Base-by-base conservation (phyloP, 108 stramenopile genomes). In the Nannochloropsis oceanica region DNA sequence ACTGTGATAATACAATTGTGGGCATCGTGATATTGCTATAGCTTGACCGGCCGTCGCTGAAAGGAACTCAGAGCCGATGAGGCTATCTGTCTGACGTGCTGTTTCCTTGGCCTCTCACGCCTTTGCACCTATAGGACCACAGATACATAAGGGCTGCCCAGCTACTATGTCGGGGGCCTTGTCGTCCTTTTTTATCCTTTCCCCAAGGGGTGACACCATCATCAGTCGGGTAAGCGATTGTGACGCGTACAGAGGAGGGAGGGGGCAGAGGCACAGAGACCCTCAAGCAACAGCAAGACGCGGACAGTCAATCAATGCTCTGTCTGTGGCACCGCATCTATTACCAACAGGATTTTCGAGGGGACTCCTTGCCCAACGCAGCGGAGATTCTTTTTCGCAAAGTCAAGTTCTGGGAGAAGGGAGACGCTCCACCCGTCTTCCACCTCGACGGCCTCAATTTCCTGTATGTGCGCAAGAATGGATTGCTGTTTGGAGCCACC, bases 131-230 rank as follows among this genome's bases (percentile, higher is more conserved):
- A 34, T 34, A 34, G 34, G 2, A 34, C 34, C 34, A 34, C 34
- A 34, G 34, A 3, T 34, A 34, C 34, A 34, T 34, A 34, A 34
- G 34, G 34, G 34, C 34, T 34, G 34, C 34, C 34, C 34, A 34
- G 34, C 34, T 34, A 34, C 59, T n/a, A 73, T 73, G 59, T 73
- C 59, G 18, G 59, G 59, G 59, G 59, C 88, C 20, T 83, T 93
- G 44, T 87, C 90, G 44, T 96, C 97, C 86, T 98, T 99, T 90
- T 99, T 98, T 88, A 94, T 99, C 25, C 87, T 99, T 81, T 96
- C 95, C 80, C 98, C 99, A 26, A 92, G 99, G 18, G 99, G 99
- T 73, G 99, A 99, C 93, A 98, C 98, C 13, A 97, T 99, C 87
- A 96, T 99, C 34, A 94, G 95, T 84, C 96, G 96, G 91, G 92